Percentiles rank a stretch among this genome's conserved stretches.
These are phyloP conservation scores for Fragaria nilgerrensis DNA, from an alignment of 306 rosid species.

Conservation along the genomic window DNA sequence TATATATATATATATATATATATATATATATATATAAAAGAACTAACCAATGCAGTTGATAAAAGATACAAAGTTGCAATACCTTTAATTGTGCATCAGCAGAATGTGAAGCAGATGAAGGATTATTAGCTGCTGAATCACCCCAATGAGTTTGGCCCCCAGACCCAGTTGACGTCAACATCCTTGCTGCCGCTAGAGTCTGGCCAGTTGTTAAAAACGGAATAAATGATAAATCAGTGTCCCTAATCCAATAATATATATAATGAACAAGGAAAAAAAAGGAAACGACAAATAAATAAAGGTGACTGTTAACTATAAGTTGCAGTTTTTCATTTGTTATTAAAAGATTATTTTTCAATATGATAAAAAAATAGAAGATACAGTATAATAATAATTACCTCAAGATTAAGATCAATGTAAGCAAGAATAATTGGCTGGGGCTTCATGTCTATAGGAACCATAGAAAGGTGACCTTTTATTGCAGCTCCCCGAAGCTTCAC, in stretches of 20 bases:
- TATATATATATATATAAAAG: neutral
- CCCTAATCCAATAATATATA: neutral
- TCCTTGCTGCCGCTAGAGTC: conserved; percentile 99
- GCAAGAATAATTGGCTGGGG: conserved; percentile 99
- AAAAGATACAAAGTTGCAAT: conserved; percentile 10
- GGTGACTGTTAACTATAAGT: neutral
- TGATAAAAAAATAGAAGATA: neutral
- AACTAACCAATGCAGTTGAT: neutral
- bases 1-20: neutral
- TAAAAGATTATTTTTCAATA: neutral
- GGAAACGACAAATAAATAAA: neutral
- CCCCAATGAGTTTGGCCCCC: conserved; percentile 97
- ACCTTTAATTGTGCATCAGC: conserved; percentile 97
- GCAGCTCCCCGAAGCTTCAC: conserved; percentile 99
- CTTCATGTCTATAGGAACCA: conserved; percentile 98
- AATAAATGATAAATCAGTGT: neutral
- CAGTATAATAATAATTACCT: conserved; percentile 42
- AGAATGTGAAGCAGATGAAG: conserved; percentile 86
- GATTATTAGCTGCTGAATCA: conserved; percentile 79
- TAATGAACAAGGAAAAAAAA: neutral
- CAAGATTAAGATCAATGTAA: conserved; percentile 96
- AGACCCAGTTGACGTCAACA: conserved; percentile 96
- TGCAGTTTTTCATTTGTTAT: neutral
- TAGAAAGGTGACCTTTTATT: conserved; percentile 96
- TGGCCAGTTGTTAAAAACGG: conserved; percentile 26